These are phyloP conservation scores for Vanderwaltozyma verrucispora DNA, from an alignment of 805 yeast species.

Conservation along the genomic window DNA sequence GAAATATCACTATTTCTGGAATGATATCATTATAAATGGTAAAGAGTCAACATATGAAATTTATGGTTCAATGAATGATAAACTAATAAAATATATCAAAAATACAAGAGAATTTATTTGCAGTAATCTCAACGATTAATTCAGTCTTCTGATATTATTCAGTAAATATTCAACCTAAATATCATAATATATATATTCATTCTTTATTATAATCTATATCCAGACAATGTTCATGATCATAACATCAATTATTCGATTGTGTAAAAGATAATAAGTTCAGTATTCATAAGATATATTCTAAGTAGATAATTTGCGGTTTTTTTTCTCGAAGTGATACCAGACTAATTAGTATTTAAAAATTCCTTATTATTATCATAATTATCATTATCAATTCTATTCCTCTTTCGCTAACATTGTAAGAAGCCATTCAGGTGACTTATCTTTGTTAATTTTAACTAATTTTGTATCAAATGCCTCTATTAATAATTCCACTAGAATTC, in stretches of 20 bases:
- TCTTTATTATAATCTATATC: too few relatives aligned
- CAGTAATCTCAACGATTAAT: neutral
- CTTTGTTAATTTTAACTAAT: constrained; percentile 21
- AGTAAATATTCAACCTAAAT: too few relatives aligned
- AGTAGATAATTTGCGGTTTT: too few relatives aligned
- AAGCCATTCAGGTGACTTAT: constrained; percentile 26
- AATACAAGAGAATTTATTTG: neutral
- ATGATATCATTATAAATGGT: neutral
- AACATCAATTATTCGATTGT: too few relatives aligned
- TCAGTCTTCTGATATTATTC: too few relatives aligned
- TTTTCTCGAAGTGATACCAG: too few relatives aligned
- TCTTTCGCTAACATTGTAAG: constrained; percentile 19
- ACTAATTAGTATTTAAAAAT: too few relatives aligned
- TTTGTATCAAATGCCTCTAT: constrained; percentile 47
- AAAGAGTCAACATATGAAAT: neutral
- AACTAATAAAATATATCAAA: neutral
- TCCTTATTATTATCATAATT: too few relatives aligned
- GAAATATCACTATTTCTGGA: constrained; percentile 4
- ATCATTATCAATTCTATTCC: neutral
- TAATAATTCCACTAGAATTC: constrained; percentile 81
- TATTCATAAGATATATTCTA: too few relatives aligned
- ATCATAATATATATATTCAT: too few relatives aligned
- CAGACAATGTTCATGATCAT: too few relatives aligned
- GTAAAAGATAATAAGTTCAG: too few relatives aligned
- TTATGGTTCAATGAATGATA: neutral